A percentile compares a stretch with the other conserved stretches of the same genome.
phyloP scores from a whole-genome alignment of 2,329 filamentous ascomycete genomes.

The Sporothrix brasiliensis region DNA sequence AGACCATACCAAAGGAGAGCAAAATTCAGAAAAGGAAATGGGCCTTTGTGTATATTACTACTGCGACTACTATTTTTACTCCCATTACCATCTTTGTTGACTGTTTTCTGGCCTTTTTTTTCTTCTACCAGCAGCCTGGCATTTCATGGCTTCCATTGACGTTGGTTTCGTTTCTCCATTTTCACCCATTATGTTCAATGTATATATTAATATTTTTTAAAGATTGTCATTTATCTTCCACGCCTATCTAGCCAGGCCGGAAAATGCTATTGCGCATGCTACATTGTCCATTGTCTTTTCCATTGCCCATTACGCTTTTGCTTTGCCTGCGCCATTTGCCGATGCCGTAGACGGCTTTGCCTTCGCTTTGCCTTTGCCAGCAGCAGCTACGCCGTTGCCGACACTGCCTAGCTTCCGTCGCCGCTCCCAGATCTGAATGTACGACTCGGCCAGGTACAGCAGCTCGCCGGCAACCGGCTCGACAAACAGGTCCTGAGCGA shows the following conservation, averaged over 20 bases:
- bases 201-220: neutral
- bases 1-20: neutral
- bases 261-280: slow-evolving; percentile 15
- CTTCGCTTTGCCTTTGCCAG: slow-evolving; percentile 46
- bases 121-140: slow-evolving; percentile 30
- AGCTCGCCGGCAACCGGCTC: slow-evolving; percentile 87
- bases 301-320: neutral
- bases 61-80: slow-evolving; percentile 16
- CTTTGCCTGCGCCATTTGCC: neutral
- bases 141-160: slow-evolving; percentile 25
- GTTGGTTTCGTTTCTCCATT: neutral
- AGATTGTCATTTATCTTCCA: slow-evolving; percentile 28
- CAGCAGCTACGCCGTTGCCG: slow-evolving; percentile 42
- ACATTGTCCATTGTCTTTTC: neutral
- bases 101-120: neutral
- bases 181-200: neutral
- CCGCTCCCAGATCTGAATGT: slow-evolving; percentile 95
- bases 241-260: slow-evolving; percentile 3
- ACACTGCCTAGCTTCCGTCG: slow-evolving; percentile 51
- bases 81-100: neutral
- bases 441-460: slow-evolving; percentile 89
- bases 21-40: slow-evolving; percentile 13
- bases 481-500: slow-evolving; percentile 91
- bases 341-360: neutral
- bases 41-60: slow-evolving; percentile 32